Base-by-base conservation (phyloP, 352 stramenopile species). In the Plasmopara muralis region DNA sequence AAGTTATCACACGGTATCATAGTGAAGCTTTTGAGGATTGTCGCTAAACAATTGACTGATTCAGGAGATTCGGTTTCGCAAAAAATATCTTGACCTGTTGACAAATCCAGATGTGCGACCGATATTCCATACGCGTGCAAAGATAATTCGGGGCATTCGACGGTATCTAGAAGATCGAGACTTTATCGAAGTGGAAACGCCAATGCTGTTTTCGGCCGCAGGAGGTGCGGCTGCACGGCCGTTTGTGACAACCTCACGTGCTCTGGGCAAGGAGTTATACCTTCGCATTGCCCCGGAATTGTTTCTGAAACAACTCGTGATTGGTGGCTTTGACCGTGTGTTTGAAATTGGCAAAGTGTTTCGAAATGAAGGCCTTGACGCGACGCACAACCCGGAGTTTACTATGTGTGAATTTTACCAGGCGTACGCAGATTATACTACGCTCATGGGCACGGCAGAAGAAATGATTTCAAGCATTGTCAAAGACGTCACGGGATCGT, bases 371-470 rank as follows among this genome's bases (percentile, higher is more conserved):
- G 81, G 81, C 47, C 80, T 99, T 55, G 96, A 99, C 66, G 76
- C 97, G 48, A 99, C 95, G 6, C 96, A 99, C 83, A 99, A 99
- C 66, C 96, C 96, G 7, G 96, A 99, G 75, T 99, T 99, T 70
- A 99, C 96, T 5, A 98, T 97, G 5, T 97, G 95, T 66, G 96
- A 99, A 78, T 99, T 98, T 63, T 99, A 99, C 70, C 75, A 95
- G 74, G 96, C 97, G 7, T 99, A 99, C 65, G 96, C 95, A 6
- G 97, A 99, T 70, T 99, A 99, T 81, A 74, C 99, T 62, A 92
- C 98, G 57, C 75, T 99, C 29, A 99, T 99, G 95, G 75, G 91
- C 43, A 98, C 97, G 71, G 97, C 95, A 6, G 96, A 99, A 71
- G 89, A 98, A 47, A 93, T 99, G 81, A 74, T 99, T 28, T 96